These are phyloP conservation scores for Lactifluus echinatus DNA, from an alignment of 768 basidiomycete genomes.

Conservation along the genomic window DNA sequence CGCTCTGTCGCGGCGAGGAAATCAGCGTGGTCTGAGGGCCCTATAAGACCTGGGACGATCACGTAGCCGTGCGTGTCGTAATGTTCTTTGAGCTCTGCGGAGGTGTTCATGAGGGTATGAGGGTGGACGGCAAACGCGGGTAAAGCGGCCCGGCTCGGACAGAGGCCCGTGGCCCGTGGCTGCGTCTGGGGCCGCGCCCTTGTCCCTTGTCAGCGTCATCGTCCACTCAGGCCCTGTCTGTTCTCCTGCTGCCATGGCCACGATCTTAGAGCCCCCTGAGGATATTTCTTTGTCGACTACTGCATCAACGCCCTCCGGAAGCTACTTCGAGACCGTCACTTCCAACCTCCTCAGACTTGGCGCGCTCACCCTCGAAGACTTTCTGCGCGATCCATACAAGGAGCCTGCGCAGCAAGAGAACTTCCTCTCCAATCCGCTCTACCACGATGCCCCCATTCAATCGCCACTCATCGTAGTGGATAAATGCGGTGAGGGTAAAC, in stretches of 20 bases:
- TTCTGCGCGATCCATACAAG: slow-evolving; percentile 12
- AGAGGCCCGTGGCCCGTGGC: too few relatives aligned
- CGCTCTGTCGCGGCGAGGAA: slow-evolving; percentile 46
- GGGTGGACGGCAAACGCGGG: too few relatives aligned
- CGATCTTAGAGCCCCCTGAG: neutral
- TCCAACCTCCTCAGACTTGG: slow-evolving; percentile 17
- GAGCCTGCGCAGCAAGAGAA: slow-evolving; percentile 4
- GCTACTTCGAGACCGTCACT: slow-evolving; percentile 9
- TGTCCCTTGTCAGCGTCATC: neutral
- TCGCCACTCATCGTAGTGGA: neutral
- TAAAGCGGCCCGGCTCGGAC: too few relatives aligned
- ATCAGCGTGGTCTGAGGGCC: slow-evolving; percentile 29
- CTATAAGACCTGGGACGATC: slow-evolving; percentile 48
- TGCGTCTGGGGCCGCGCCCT: too few relatives aligned
- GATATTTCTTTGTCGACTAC: neutral
- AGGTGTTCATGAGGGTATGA: neutral
- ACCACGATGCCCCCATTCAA: slow-evolving; percentile 3
- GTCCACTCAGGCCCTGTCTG: neutral
- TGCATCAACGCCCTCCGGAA: neutral
- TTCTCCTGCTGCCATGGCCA: neutral
- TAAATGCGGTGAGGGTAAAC: slow-evolving; percentile 1
- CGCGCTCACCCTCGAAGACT: slow-evolving; percentile 15
- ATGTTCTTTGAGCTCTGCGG: slow-evolving; percentile 28
- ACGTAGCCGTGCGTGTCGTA: slow-evolving; percentile 64
- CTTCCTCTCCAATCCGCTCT: slow-evolving; percentile 11